phyloP scores from a whole-genome alignment of 179 eudicot species.

The Nepenthes alata region DNA sequence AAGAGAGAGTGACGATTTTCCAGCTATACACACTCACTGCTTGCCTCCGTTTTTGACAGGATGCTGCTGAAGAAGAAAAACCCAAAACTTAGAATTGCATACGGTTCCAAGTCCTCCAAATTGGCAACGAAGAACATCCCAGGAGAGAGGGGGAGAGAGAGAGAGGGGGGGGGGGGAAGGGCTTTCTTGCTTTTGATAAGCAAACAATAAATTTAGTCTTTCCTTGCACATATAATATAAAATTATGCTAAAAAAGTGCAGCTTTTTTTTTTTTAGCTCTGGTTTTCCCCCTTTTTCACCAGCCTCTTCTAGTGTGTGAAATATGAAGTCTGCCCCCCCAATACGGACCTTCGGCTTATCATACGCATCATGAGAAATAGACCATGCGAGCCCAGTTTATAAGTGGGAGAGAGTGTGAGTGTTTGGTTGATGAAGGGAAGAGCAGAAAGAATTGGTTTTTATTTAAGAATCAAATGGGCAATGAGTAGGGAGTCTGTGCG shows the following conservation, averaged over 20 bases:
- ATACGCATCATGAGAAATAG: slow-evolving; percentile 10
- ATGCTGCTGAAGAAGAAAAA: slow-evolving; percentile 7
- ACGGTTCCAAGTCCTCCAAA: slow-evolving; percentile 5
- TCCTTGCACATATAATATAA: no score
- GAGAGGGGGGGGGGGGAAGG: no score
- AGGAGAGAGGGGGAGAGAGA: neutral
- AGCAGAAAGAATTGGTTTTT: slow-evolving; percentile 4
- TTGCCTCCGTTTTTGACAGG: slow-evolving; percentile 5
- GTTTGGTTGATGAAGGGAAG: no score
- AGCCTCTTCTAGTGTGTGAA: slow-evolving; percentile 12
- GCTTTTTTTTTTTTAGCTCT: no score
- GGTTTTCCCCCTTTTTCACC: no score
- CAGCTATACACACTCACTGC: slow-evolving; percentile 2
- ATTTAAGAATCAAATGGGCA: slow-evolving; percentile 15
- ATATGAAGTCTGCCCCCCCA: slow-evolving; percentile 16
- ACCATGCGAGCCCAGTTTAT: neutral
- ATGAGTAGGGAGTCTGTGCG: slow-evolving; percentile 24
- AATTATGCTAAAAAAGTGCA: no score
- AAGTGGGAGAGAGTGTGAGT: no score
- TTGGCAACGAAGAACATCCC: slow-evolving; percentile 3
- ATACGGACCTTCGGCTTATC: slow-evolving; percentile 13
- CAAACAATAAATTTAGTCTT: no score
- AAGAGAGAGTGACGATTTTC: slow-evolving; percentile 13
- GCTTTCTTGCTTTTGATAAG: no score
- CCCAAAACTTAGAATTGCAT: slow-evolving; percentile 18